phyloP scores from a whole-genome alignment of 2,329 filamentous ascomycete species.

The Calonectria pteridis region DNA sequence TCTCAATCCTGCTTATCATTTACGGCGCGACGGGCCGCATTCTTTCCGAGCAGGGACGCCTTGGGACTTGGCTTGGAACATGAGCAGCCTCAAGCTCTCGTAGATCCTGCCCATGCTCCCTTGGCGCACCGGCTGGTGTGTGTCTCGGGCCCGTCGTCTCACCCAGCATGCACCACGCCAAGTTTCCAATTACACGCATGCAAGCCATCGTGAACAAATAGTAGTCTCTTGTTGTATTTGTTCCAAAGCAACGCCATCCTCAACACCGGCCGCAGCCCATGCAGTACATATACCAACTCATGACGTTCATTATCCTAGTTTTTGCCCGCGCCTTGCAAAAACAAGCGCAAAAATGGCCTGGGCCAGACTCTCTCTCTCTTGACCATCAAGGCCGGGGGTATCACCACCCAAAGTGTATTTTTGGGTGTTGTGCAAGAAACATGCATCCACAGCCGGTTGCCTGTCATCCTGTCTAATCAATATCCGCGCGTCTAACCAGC shows the following conservation, averaged over 20 bases:
- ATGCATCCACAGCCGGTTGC: neutral
- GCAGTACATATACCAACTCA: slow-evolving; percentile 1
- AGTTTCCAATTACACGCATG: neutral
- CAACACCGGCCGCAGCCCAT: neutral
- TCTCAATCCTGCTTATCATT: slow-evolving; percentile 6
- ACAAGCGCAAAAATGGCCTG: neutral
- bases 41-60: neutral
- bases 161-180: neutral
- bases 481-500: neutral
- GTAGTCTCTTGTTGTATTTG: neutral
- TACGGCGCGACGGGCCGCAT: slow-evolving; percentile 2
- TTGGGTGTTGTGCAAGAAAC: neutral
- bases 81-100: neutral
- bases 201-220: neutral
- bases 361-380: neutral
- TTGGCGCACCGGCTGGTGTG: neutral
- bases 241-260: neutral
- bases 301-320: neutral
- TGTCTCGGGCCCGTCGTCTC: neutral
- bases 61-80: neutral
- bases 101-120: neutral
- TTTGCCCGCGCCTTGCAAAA: neutral
- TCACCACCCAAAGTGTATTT: neutral
- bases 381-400: neutral
- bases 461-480: slow-evolving; percentile 1